Percentiles rank a stretch among this genome's conserved stretches.
Conservation (phyloP, 306 rosid species). For the Medicago lupulina region DNA sequence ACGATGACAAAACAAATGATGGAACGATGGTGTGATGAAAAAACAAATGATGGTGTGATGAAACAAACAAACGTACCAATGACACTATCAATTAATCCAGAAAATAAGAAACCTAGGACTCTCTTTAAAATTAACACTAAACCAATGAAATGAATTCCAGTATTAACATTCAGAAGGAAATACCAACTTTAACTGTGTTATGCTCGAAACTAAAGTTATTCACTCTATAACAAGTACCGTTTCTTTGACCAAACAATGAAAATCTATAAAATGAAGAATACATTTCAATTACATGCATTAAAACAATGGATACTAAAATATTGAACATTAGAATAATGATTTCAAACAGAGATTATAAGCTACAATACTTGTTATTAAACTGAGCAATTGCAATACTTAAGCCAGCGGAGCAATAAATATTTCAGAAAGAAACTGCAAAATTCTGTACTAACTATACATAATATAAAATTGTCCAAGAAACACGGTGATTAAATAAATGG, state of each 20-base stretch:
- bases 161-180: conserved; percentile 23
- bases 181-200: neutral
- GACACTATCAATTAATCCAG: neutral
- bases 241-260: conserved; percentile 7
- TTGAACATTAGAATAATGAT: conserved; percentile 6
- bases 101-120: conserved; percentile 25
- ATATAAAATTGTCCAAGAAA: neutral
- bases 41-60: no score
- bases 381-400: neutral
- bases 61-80: no score
- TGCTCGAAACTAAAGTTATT: neutral
- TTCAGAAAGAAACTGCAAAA: neutral
- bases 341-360: neutral
- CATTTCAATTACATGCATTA: neutral
- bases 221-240: neutral
- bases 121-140: conserved; percentile 11
- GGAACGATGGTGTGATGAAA: no score
- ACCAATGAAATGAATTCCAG: conserved; percentile 27
- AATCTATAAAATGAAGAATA: conserved; percentile 15
- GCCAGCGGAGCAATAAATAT: neutral
- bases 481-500: neutral
- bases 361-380: neutral
- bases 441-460: neutral
- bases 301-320: conserved; percentile 1
- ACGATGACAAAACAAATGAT: no score